A percentile compares a stretch with the other conserved stretches of the same genome.
Evolutionary conservation across 352 stramenopile species (phyloP).

Genomic region (Pythium dissotocum): DNA sequence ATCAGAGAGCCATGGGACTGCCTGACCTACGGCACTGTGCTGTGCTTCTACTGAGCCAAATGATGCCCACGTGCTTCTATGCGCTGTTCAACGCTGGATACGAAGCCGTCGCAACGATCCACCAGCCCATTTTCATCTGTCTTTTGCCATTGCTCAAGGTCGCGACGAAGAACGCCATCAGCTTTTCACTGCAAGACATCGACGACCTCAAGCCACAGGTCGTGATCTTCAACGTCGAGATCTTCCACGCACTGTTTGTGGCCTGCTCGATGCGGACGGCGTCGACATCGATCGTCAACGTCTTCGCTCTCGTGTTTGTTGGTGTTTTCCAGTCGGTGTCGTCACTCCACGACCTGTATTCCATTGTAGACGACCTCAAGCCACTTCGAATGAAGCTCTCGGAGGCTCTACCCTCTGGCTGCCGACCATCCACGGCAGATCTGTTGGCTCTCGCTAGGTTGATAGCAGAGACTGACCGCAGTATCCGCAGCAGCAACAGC

Average conservation of each 20-base stretch:
- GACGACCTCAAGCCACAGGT: background rate
- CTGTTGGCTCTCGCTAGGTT: constrained; percentile 5
- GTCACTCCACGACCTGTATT: background rate
- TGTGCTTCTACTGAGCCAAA: background rate
- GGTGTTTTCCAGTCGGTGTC: background rate
- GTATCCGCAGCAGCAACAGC: background rate
- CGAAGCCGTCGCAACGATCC: background rate
- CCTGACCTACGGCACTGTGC: background rate
- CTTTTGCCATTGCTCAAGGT: constrained; percentile 1
- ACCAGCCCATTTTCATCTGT: background rate
- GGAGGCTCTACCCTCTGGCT: background rate
- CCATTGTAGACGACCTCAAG: background rate
- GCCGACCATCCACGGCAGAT: background rate
- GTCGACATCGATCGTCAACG: background rate
- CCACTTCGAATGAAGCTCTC: background rate
- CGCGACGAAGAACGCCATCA: constrained; percentile 4
- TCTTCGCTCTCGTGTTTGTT: background rate
- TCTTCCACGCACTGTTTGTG: constrained; percentile 2
- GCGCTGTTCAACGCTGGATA: constrained; percentile 1
- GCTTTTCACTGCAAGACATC: constrained; percentile 2
- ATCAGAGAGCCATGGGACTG: background rate
- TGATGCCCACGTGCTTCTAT: background rate
- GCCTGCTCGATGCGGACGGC: background rate
- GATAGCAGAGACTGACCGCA: constrained; percentile 14
- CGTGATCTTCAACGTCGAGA: constrained; percentile 7